These are phyloP conservation scores for Strobilomyces dryophilus DNA, from an alignment of 768 basidiomycete genomes.

Conservation along the genomic window DNA sequence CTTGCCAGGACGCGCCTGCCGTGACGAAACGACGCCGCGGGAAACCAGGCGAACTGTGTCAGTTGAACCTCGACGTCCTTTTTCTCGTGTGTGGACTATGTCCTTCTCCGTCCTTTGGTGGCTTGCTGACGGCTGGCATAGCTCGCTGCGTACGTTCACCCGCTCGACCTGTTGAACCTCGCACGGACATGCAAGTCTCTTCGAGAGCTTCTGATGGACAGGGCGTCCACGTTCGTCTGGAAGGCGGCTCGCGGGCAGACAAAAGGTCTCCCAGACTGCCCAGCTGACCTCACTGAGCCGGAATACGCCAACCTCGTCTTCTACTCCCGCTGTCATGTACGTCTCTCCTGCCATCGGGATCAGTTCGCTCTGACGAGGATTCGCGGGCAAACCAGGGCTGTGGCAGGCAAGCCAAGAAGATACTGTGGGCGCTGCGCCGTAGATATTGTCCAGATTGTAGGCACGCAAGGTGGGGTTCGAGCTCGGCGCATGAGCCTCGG, in stretches of 20 bases:
- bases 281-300: conserved; percentile 29
- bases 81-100: neutral
- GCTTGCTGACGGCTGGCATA: neutral
- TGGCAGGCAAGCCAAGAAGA: neutral
- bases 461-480: neutral
- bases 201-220: conserved; percentile 26
- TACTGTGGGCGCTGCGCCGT: neutral
- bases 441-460: conserved; percentile 9
- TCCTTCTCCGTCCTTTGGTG: no score
- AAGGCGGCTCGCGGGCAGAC: conserved; percentile 27
- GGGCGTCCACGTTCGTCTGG: conserved; percentile 28
- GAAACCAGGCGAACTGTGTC: neutral
- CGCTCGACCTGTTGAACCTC: neutral
- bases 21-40: neutral
- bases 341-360: neutral
- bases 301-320: conserved; percentile 15
- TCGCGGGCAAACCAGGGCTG: neutral
- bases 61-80: neutral
- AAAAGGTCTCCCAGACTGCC: conserved; percentile 32
- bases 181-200: conserved; percentile 5
- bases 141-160: conserved; percentile 1
- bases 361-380: no score
- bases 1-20: neutral
- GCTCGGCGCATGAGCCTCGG: neutral
- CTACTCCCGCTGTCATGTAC: neutral